Conservation (phyloP, 768 basidiomycete species). For the Termitomyces bulborhizus region DNA sequence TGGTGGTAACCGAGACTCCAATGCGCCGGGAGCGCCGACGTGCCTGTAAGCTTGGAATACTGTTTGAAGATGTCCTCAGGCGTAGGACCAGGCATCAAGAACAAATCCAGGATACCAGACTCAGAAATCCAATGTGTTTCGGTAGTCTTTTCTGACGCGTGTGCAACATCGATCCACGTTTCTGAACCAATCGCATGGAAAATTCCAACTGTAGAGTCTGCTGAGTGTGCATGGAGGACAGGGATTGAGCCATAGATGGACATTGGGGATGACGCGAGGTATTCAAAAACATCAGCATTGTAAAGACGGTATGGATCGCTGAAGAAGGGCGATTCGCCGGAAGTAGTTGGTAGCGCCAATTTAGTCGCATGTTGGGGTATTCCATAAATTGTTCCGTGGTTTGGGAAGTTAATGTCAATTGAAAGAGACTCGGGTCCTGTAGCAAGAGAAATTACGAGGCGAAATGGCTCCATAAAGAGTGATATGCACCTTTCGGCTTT, state of each 20-base stretch:
- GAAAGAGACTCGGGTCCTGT: constrained; percentile 94
- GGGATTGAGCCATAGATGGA: constrained; percentile 92
- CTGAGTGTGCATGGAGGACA: constrained; percentile 88
- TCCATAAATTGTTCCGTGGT: constrained; percentile 87
- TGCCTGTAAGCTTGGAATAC: constrained; percentile 81
- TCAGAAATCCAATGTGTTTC: constrained; percentile 98
- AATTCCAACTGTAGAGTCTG: constrained; percentile 82
- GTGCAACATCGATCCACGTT: constrained; percentile 90
- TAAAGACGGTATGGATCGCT: constrained; percentile 92
- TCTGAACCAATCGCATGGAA: constrained; percentile 88
- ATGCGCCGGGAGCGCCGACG: constrained; percentile 80
- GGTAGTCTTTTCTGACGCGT: constrained; percentile 59
- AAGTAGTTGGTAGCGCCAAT: constrained; percentile 83
- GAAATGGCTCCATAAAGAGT: neutral
- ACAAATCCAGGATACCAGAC: constrained; percentile 91
- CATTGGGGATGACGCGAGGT: constrained; percentile 71
- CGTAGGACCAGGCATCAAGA: constrained; percentile 89
- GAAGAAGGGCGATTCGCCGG: constrained; percentile 70
- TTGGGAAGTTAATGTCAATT: constrained; percentile 90
- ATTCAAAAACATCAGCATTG: constrained; percentile 96
- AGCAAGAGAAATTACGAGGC: neutral
- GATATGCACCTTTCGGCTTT: constrained; percentile 82
- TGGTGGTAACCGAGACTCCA: constrained; percentile 96
- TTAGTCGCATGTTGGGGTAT: constrained; percentile 95
- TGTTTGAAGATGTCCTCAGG: constrained; percentile 79